Conservation (phyloP, 805 yeast genomes). For the Kazachstania africana region DNA sequence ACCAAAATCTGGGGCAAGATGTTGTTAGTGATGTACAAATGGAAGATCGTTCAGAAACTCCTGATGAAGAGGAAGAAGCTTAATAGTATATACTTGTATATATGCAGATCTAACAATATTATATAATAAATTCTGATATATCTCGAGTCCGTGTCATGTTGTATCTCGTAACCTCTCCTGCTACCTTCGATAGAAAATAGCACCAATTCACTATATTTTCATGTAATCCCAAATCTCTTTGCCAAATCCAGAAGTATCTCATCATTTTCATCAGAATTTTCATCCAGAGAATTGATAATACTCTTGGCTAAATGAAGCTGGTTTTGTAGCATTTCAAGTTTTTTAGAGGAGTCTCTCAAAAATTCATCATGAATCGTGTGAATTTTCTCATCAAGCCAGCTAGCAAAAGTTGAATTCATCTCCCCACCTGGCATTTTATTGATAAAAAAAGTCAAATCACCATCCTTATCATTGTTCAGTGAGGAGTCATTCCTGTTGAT, state of each 20-base stretch:
- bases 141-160: too few species aligned
- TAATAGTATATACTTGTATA: neutral
- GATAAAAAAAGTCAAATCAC: slow-evolving; percentile 51
- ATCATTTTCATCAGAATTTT: slow-evolving; percentile 6
- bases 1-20: too few species aligned
- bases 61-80: slow-evolving; percentile 18
- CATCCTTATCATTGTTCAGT: slow-evolving; percentile 46
- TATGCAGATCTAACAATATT: too few species aligned
- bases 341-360: slow-evolving; percentile 37
- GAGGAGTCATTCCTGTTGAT: slow-evolving; percentile 18
- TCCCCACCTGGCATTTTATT: slow-evolving; percentile 61
- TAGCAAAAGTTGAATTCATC: slow-evolving; percentile 52
- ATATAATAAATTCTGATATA: too few species aligned
- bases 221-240: too few species aligned
- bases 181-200: neutral
- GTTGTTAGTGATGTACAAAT: slow-evolving; percentile 3
- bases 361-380: slow-evolving; percentile 37
- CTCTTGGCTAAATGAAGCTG: slow-evolving; percentile 9
- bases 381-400: slow-evolving; percentile 51
- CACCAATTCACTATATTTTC: neutral
- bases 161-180: too few species aligned
- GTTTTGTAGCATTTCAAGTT: slow-evolving; percentile 32
- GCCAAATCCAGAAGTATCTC: neutral
- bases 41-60: slow-evolving; percentile 19
- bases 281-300: slow-evolving; percentile 6